Evolutionary conservation across 2,329 filamentous ascomycete genomes (phyloP).

Genomic region (Ascochyta viciae-villosae): DNA sequence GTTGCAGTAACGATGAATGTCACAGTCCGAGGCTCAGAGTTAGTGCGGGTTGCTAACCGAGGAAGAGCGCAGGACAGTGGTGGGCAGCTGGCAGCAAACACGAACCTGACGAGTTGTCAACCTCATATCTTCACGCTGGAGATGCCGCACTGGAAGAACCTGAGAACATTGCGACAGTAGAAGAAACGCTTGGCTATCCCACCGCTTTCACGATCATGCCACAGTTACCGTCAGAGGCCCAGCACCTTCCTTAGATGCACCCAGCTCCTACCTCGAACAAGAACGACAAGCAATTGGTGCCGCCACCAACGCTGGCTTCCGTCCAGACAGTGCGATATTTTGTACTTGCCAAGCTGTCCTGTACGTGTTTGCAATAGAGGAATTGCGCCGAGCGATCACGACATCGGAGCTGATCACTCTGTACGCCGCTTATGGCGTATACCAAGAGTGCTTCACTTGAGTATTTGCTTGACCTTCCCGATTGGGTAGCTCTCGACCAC

Average conservation of each 20-base stretch:
- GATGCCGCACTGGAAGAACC: not conserved
- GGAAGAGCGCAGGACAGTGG: not conserved
- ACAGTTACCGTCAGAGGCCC: not conserved
- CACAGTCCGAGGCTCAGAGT: not conserved
- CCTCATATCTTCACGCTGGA: not conserved
- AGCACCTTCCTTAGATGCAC: slow-evolving; percentile 9
- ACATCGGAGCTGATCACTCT: slow-evolving; percentile 27
- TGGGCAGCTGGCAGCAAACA: not conserved
- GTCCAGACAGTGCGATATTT: slow-evolving; percentile 7
- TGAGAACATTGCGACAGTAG: not conserved
- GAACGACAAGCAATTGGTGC: slow-evolving; percentile 4
- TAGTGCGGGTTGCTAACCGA: not conserved
- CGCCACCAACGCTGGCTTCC: slow-evolving; percentile 8
- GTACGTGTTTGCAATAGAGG: slow-evolving; percentile 14
- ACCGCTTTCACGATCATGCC: not conserved
- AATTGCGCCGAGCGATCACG: slow-evolving; percentile 37
- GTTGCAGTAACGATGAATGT: no score
- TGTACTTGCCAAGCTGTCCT: slow-evolving; percentile 18
- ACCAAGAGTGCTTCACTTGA: slow-evolving; percentile 30
- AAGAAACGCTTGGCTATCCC: not conserved
- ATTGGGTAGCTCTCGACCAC: slow-evolving; percentile 22
- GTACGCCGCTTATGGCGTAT: slow-evolving; percentile 21
- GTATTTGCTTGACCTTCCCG: slow-evolving; percentile 37
- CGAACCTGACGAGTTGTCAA: not conserved
- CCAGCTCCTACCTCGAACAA: slow-evolving; percentile 1